phyloP scores from a whole-genome alignment of 306 rosid genomes.

The barrel medic (Medicago truncatula) region DNA sequence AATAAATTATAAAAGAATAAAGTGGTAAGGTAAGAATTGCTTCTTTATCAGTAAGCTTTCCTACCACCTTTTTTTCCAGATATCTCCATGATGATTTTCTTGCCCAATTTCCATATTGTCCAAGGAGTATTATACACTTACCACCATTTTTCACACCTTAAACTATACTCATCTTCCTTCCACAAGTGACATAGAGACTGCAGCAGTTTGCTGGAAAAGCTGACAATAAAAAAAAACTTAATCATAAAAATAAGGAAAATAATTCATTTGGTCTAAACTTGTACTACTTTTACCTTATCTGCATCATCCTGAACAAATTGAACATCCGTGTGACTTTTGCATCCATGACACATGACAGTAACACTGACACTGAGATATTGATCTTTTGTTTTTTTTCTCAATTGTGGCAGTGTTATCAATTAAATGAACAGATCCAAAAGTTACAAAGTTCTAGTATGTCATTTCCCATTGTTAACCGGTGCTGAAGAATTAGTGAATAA shows the following conservation, averaged over 20 bases:
- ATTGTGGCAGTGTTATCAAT: background rate
- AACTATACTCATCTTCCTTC: background rate
- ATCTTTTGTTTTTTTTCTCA: background rate
- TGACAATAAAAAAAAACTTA: background rate
- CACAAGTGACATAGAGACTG: background rate
- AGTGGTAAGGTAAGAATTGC: no score
- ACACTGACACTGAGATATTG: slow-evolving; percentile 11
- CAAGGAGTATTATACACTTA: slow-evolving; percentile 2
- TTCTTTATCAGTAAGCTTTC: background rate
- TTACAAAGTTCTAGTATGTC: background rate
- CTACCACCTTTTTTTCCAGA: slow-evolving; percentile 33
- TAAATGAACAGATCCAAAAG: background rate
- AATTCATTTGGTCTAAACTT: slow-evolving; percentile 3
- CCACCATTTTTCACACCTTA: background rate
- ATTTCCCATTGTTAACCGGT: no score
- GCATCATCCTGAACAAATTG: background rate
- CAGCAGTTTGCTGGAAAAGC: slow-evolving; percentile 22
- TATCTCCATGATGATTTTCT: slow-evolving; percentile 44
- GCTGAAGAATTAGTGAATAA: no score
- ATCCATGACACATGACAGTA: slow-evolving; percentile 28
- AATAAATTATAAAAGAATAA: background rate
- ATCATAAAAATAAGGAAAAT: background rate
- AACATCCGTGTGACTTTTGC: background rate
- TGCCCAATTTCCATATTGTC: slow-evolving; percentile 19
- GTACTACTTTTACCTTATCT: background rate